These are phyloP conservation scores for Ajuga reptans DNA, from an alignment of 305 asterid species.

Conservation along the genomic window DNA sequence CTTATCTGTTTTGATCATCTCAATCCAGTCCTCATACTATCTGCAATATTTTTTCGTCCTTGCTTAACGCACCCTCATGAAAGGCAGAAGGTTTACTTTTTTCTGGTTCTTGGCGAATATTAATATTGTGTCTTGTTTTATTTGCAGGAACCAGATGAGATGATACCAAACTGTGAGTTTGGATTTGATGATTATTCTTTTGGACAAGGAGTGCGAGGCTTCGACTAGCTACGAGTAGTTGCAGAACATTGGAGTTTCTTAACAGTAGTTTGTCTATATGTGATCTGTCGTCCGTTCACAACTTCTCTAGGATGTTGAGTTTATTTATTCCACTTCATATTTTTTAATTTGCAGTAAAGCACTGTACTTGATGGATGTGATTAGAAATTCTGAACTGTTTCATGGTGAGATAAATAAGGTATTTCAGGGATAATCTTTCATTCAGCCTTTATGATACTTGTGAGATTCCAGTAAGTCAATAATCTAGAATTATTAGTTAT, in stretches of 20 bases:
- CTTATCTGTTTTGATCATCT: not conserved
- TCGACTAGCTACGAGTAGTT: slow-evolving; percentile 2
- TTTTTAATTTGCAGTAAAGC: slow-evolving; percentile 12
- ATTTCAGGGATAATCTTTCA: slow-evolving; percentile 13
- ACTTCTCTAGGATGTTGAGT: slow-evolving; percentile 20
- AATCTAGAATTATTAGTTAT: too few species aligned
- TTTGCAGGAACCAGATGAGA: slow-evolving; percentile 40
- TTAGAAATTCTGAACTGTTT: slow-evolving; percentile 21
- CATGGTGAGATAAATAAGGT: slow-evolving; percentile 22
- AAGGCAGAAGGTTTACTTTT: too few species aligned
- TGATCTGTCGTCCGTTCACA: slow-evolving; percentile 20
- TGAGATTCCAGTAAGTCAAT: too few species aligned
- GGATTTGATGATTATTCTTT: slow-evolving; percentile 45
- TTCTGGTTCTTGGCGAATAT: not conserved
- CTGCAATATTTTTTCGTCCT: not conserved
- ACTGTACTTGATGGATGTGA: not conserved
- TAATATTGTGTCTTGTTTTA: not conserved
- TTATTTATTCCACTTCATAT: slow-evolving; percentile 3
- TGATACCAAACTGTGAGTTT: slow-evolving; percentile 30
- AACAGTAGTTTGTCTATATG: slow-evolving; percentile 27
- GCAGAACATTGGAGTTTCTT: slow-evolving; percentile 13
- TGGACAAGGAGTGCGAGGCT: slow-evolving; percentile 36
- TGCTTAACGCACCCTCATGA: too few species aligned
- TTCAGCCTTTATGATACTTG: not conserved
- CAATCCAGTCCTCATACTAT: not conserved